Percentiles rank a stretch among this genome's conserved stretches.
These are phyloP conservation scores for Hemileia vastatrix DNA, from an alignment of 1,284 basidiomycete genomes.

Conservation along the genomic window DNA sequence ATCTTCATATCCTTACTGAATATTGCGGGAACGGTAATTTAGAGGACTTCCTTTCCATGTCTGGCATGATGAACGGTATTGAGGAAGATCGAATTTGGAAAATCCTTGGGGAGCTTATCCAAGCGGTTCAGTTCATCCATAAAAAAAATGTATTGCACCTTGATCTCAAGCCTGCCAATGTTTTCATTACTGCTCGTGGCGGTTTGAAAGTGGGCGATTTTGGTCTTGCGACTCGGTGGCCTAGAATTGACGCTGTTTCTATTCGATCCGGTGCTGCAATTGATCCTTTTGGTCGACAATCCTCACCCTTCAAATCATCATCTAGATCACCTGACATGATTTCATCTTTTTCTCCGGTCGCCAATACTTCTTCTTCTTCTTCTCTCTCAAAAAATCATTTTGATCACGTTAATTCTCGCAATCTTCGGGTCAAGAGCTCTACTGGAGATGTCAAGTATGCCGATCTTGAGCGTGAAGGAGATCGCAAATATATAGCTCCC, in stretches of 20 bases:
- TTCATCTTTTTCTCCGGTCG: too few relatives aligned
- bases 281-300: too few relatives aligned
- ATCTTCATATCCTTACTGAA: slow-evolving; percentile 86
- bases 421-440: slow-evolving; percentile 48
- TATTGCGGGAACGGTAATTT: slow-evolving; percentile 88
- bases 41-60: slow-evolving; percentile 83
- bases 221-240: slow-evolving; percentile 65
- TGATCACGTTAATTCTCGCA: slow-evolving; percentile 22
- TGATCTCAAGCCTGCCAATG: slow-evolving; percentile 95
- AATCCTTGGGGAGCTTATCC: slow-evolving; percentile 75
- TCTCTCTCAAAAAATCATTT: slow-evolving; percentile 11
- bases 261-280: slow-evolving; percentile 1
- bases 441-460: slow-evolving; percentile 45
- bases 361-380: background rate
- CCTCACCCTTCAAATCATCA: too few relatives aligned
- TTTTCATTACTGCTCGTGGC: slow-evolving; percentile 80
- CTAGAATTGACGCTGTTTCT: slow-evolving; percentile 25
- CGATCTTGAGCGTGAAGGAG: slow-evolving; percentile 89
- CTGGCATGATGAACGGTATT: slow-evolving; percentile 66
- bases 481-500: slow-evolving; percentile 95
- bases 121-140: slow-evolving; percentile 76
- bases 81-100: slow-evolving; percentile 97
- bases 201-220: slow-evolving; percentile 97
- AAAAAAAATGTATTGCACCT: slow-evolving; percentile 80
- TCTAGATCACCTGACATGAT: too few relatives aligned